Base-by-base conservation (phyloP, 441 rosid species). In the Dalechampia spathulata region DNA sequence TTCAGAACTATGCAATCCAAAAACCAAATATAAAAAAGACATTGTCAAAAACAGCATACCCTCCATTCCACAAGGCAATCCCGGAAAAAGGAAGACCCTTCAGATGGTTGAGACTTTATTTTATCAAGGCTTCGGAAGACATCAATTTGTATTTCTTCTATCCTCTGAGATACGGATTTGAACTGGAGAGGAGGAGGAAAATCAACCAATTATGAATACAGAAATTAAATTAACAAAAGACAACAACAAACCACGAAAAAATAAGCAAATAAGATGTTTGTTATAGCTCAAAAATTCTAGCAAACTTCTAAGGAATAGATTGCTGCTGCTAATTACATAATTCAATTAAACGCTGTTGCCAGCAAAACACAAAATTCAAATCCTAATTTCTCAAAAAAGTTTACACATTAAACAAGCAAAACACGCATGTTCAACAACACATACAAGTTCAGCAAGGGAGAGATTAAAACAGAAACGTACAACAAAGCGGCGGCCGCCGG, bases 1-100 rank as follows among this genome's bases (percentile, higher is more conserved):
- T 52, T 46, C 12, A 23, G 44, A 42, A 41, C 42, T 5, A 52
- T 26, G 17, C 21, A 7, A 44, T 19, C 38, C 21, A 7, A 55
- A 15, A 49, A n/a, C 21, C 22, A 13, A 30, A 13, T n/a, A 40
- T 49, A n/a, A 47, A 28, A 52, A 6, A 49, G 32, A 55, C 8
- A 12, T 28, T 14, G 26, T 4, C 2, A 46, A 20, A 44, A 38
- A 55, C 48, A 19, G 22, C 86, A 28, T 85, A 89, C 99, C 90
- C 95, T 85, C 90, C 93, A 93, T 70, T 90, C 96, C 0, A 78
- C 25, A 20, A 93, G 97, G 59, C 89, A 78, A 46, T 93, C 99
- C 62, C 76, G 73, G 60, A 89, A 72, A 72, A 87, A 87, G 6
- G 93, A 72, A 46, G 95, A 83, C 8, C 99, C 96, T 30, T 77